Evolutionary conservation across 2,329 filamentous ascomycete species (phyloP), one percentile per base, ranked within the genome.

Genomic region (Ophiosphaerella herpotricha): DNA sequence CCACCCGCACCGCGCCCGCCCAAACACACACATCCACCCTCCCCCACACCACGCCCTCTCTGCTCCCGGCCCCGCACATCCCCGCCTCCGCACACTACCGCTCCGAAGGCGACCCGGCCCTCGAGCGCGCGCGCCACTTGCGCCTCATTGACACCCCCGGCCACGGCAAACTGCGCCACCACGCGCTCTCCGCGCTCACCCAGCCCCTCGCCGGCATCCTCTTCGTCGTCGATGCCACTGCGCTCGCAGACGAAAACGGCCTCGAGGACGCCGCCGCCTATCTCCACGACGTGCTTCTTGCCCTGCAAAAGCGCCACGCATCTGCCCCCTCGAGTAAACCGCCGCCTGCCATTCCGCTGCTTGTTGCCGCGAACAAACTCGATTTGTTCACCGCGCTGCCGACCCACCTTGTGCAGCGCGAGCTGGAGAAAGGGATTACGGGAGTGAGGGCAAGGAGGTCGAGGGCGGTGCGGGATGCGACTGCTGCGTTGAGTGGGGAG

Each of bases 381-480:
- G 94, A 99, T 72, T 80, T 99, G 1, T 99, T 99, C 71, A 97
- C 94, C 0, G 91, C 93, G 7, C 77, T 97, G 43, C 94, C 94
- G 0, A 84, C 89, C 0, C 81, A 83, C 5, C 79, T 95, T 29
- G 89, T 97, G 51, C 87, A 84, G 72, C 80, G 81, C 45, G 84
- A 83, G 57, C 78, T 99, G 12, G 92, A 97, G 75, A 79, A 81
- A 11, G 93, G 97, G 72, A 85, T 97, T 52, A 85, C 86, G 23
- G 84, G 88, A 42, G 88, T 97, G 44, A 84, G 93, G 40, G 79
- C 81, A 49, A 89, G 89, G 35, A 86, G 85, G 69, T 68, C 87
- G 62, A 93, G 89, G 75, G 91, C 91, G 0, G 74, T 99, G 50
- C 73, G 95, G 66, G 90, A 94, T 74, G 91, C 89, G 13, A 89